Base-by-base conservation (phyloP, 2,329 filamentous ascomycete genomes). In the Ophiostoma quercus region DNA sequence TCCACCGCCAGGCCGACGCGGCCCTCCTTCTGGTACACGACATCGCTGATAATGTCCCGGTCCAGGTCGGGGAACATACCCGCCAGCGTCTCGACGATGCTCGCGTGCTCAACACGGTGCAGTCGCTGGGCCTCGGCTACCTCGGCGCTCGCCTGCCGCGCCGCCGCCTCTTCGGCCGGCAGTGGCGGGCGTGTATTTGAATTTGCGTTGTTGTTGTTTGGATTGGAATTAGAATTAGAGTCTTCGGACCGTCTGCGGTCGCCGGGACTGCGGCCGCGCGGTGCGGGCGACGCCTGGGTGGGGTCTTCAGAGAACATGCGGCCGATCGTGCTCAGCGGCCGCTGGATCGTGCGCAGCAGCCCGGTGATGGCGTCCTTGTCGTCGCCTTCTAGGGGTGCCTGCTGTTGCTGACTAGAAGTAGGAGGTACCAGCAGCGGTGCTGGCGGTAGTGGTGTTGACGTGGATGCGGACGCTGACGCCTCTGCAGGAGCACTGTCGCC, bases 51-150 rank as follows among this genome's bases (percentile, higher is more conserved):
- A 51, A 99, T 86, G 67, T 99, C 96, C 76, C 88, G 88, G 78
- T 99, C 95, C 67, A 99, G 82, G 77, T 96, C 93, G 0, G 95
- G 95, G 78, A 99, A 99, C 95, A 99, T 99, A 75, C 92, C 91
- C 66, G 92, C 89, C 70, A 99, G 81, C 47, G 95, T 98, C 80
- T 98, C 95, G 2, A 98, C 94, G 8, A 99, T 89, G 75, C 93
- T 94, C 69, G 87, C 84, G 79, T 98, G 94, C 82, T 99, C 95
- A 69, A 90, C 89, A 47, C 88, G 84, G 74, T 95, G 89, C 71
- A 98, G 87, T 19, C 91, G 84, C 73, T 93, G 87, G 8, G 94
- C 94, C 78, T 99, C 92, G 11, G 94, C 94, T 7, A 87, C 87
- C 79, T 98, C 94, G 0, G 92, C 93, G 74, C 91, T 96, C 1